Base-by-base conservation (phyloP, 352 stramenopile species). In the Pythium sukuiense region DNA sequence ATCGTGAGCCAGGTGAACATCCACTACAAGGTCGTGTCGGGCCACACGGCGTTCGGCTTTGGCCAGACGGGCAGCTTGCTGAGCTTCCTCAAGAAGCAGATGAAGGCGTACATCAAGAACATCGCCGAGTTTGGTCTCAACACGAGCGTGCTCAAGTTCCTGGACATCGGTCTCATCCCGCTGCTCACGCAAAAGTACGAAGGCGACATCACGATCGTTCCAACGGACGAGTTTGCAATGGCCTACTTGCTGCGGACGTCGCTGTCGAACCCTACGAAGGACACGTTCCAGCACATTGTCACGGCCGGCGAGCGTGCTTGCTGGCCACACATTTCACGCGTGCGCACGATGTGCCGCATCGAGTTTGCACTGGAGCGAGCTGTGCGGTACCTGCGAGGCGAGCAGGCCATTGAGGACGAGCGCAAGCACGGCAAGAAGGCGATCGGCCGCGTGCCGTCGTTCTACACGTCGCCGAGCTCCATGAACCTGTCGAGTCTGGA, bases 191-290 rank as follows among this genome's bases (percentile, higher is more conserved):
- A 96, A 76, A 97, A 99, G 69, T 99, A 99, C 71, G 96, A 99
- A 83, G 97, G 97, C 16, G 97, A 99, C 77, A 97, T 99, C 53
- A 99, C 97, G 11, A 93, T 99, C 49, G 98, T 96, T 52, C 97
- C 97, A 64, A 90, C 90, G 3, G 88, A 93, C 55, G 86, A 98
- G 75, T 84, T 98, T 49, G 83, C 85, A 14, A 67, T 98, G 8
- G 76, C 84, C 13, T 87, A 80, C 16, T 86, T 94, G 53, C 75
- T 96, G 41, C 74, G 74, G 24, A 96, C 86, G 52, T 79, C 93
- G 43, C 73, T 98, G 33, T 76, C 62, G 24, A 98, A 98, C 53
- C 90, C 93, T 20, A 88, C 76, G 16, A 71, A 57, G 13, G 76
- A 86, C 13, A 81, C 72, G 20, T 96, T 81, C 48, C 72, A 79